phyloP scores from a whole-genome alignment of 345 rosid genomes.

The Lumnitzera littorea region DNA sequence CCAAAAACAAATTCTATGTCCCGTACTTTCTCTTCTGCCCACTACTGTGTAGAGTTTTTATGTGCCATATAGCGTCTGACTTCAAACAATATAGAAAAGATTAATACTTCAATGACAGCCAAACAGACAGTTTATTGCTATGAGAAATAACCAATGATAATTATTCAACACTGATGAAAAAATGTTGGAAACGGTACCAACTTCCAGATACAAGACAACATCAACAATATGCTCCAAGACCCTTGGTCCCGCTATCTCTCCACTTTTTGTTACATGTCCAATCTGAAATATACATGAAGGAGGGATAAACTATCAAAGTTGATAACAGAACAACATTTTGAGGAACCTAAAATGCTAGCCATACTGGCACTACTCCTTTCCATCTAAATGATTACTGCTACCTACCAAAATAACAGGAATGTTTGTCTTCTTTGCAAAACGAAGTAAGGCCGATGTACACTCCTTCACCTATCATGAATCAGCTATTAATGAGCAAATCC shows the following conservation, averaged over 20 bases:
- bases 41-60: too few species aligned
- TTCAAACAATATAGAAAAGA: too few species aligned
- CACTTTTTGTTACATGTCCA: slow-evolving; percentile 89
- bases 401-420: slow-evolving; percentile 89
- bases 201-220: slow-evolving; percentile 92
- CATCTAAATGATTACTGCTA: neutral
- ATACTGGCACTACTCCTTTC: neutral
- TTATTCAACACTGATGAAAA: slow-evolving; percentile 10
- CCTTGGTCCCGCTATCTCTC: slow-evolving; percentile 97
- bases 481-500: neutral
- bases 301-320: neutral
- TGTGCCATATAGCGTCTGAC: too few species aligned
- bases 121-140: neutral
- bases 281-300: slow-evolving; percentile 34
- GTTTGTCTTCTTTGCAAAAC: slow-evolving; percentile 79
- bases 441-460: slow-evolving; percentile 79
- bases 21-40: too few species aligned
- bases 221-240: slow-evolving; percentile 98
- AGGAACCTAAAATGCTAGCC: neutral
- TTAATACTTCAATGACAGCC: neutral
- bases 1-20: neutral
- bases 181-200: slow-evolving; percentile 30
- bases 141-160: neutral
- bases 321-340: too few species aligned
- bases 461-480: slow-evolving; percentile 64